Percentiles rank a stretch among this genome's conserved stretches.
phyloP scores from a whole-genome alignment of 371 early-diverging fungal genomes.

The Mortierella sp. region DNA sequence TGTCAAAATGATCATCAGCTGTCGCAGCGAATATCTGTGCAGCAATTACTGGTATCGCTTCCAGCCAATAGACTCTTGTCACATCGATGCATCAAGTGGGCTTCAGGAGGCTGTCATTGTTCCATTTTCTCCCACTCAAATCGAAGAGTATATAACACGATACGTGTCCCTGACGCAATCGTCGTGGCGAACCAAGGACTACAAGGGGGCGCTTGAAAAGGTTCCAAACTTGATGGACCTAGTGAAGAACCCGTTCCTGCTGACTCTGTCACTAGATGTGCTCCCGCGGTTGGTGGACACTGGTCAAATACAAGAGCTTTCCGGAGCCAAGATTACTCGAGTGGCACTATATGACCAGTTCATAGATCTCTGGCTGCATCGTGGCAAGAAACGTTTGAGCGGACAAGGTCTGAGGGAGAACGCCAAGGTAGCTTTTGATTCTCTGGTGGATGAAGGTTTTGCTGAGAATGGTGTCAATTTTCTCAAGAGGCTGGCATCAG shows the following conservation, averaged over 20 bases:
- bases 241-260: conserved; percentile 17
- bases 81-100: no score
- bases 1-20: conserved; percentile 16
- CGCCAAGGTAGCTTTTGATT: not conserved
- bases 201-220: not conserved
- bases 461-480: not conserved
- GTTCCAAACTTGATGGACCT: conserved; percentile 12
- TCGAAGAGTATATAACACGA: not conserved
- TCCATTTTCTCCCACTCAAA: no score
- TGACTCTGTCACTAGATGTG: conserved; percentile 1
- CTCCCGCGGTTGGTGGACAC: conserved; percentile 1
- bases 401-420: not conserved
- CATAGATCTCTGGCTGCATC: conserved; percentile 3
- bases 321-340: not conserved
- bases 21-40: conserved; percentile 1
- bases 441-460: not conserved
- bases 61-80: not conserved
- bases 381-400: not conserved
- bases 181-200: not conserved
- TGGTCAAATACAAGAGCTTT: not conserved
- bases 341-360: conserved; percentile 16
- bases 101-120: no score
- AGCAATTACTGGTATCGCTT: not conserved
- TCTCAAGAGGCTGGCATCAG: conserved; percentile 1
- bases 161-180: conserved; percentile 1